Evolutionary conservation across 495 filamentous ascomycete genomes (phyloP), one percentile per base, ranked within the genome.

Genomic region (Articulospora tetracladia): DNA sequence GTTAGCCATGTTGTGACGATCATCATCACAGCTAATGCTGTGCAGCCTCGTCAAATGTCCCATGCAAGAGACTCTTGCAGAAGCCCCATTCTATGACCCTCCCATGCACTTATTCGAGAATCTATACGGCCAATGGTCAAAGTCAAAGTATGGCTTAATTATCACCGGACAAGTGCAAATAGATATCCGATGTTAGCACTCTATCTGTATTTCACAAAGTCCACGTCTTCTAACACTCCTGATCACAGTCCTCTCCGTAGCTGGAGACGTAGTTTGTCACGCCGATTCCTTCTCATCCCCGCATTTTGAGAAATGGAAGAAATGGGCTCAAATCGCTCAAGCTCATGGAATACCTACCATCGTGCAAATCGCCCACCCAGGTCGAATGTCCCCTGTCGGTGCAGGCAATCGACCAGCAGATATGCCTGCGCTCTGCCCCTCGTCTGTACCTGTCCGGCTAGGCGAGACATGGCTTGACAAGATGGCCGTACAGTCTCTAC

Each of bases 291-390:
- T 58, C 1, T 67, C 70, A 50, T 60, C 64, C 13, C 58, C 64
- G 26, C 65, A 76, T 0, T 32, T 79, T 46, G 64, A 66, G 0
- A 59, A 67, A 27, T 85, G 77, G 75, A 75, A 72, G 53, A 68
- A 71, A 44, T 84, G 78, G 65, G 82, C 82, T 12, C 56, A 68
- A 10, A 66, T 76, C 39, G 69, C 66, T 61, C 76, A 83, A 57
- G 67, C 74, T 20, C 66, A 77, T 47, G 77, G 74, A 24, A 76
- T 81, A 1, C 77, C 81, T 0, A 63, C 73, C 11, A 71, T 87
- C 27, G 74, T 83, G 1, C 83, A 88, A 61, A 64, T 86, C 56
- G 78, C 75, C 64, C 84, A 88, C 56, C 80, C 83, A 0, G 83
- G 83, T 1, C 75, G 83, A 0, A 84, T 87, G 60, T 81, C 78